These are phyloP conservation scores for Raphanus hybrid DNA, from an alignment of 441 rosid genomes.

Conservation along the genomic window DNA sequence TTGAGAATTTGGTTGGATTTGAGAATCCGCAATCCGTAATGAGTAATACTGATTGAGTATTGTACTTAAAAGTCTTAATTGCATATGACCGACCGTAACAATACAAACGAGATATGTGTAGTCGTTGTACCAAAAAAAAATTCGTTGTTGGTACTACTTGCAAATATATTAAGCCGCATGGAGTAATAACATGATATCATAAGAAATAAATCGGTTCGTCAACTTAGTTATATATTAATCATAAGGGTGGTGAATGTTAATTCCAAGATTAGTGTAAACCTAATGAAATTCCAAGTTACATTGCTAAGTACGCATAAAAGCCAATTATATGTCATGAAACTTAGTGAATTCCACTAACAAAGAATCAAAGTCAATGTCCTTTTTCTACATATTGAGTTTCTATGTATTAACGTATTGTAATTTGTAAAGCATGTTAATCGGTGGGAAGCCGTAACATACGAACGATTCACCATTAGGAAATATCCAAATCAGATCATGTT, in stretches of 20 bases:
- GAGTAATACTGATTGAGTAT: constrained; percentile 35
- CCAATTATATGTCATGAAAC: not conserved
- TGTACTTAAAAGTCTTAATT: constrained; percentile 35
- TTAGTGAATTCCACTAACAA: not conserved
- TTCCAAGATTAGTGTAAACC: constrained; percentile 3
- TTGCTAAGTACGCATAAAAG: not conserved
- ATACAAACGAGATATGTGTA: constrained; percentile 32
- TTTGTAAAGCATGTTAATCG: not conserved
- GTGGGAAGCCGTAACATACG: no score
- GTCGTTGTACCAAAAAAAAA: constrained; percentile 37
- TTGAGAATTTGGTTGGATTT: constrained; percentile 41
- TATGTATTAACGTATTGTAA: constrained; percentile 11
- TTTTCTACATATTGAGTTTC: not conserved
- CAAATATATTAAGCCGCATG: constrained; percentile 21
- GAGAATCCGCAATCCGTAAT: constrained; percentile 21
- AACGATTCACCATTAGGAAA: no score
- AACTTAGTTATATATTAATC: constrained; percentile 14
- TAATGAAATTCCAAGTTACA: not conserved
- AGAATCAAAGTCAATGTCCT: not conserved
- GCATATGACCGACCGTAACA: constrained; percentile 44
- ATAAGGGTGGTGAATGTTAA: not conserved
- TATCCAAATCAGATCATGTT: no score
- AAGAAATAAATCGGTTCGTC: constrained; percentile 4
- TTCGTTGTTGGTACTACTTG: not conserved
- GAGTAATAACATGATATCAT: constrained; percentile 19